Conservation (phyloP, 768 basidiomycete species). For the Phallus indusiatus region DNA sequence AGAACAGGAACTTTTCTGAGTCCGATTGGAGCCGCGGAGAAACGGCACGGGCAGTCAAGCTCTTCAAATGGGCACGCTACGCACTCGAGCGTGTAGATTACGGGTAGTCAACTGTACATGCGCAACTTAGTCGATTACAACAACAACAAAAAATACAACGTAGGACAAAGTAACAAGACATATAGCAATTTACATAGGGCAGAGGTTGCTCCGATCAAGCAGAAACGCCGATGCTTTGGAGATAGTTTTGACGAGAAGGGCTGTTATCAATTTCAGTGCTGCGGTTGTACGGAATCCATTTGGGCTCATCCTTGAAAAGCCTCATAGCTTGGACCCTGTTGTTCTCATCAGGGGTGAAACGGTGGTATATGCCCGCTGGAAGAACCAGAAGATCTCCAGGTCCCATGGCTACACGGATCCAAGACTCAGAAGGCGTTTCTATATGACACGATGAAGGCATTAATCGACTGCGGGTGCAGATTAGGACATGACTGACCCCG, state of each 20-base stretch:
- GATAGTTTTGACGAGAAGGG: slow-evolving; percentile 50
- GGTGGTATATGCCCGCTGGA: slow-evolving; percentile 89
- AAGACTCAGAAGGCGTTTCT: slow-evolving; percentile 60
- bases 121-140: background rate
- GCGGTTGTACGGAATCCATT: slow-evolving; percentile 77
- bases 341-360: slow-evolving; percentile 78
- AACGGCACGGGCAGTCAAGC: no score
- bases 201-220: slow-evolving; percentile 20
- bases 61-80: no score
- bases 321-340: slow-evolving; percentile 71
- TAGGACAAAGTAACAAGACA: background rate
- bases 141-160: background rate
- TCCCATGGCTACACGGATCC: slow-evolving; percentile 72
- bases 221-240: slow-evolving; percentile 32
- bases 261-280: slow-evolving; percentile 53
- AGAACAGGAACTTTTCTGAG: no score
- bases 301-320: slow-evolving; percentile 89
- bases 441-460: background rate
- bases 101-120: no score
- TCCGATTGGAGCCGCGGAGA: no score
- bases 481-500: slow-evolving; percentile 50
- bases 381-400: slow-evolving; percentile 81
- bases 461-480: background rate
- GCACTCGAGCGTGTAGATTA: no score
- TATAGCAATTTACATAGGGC: slow-evolving; percentile 3